These are phyloP conservation scores for Claviceps sp. DNA, from an alignment of 2,329 filamentous ascomycete genomes.

Conservation along the genomic window DNA sequence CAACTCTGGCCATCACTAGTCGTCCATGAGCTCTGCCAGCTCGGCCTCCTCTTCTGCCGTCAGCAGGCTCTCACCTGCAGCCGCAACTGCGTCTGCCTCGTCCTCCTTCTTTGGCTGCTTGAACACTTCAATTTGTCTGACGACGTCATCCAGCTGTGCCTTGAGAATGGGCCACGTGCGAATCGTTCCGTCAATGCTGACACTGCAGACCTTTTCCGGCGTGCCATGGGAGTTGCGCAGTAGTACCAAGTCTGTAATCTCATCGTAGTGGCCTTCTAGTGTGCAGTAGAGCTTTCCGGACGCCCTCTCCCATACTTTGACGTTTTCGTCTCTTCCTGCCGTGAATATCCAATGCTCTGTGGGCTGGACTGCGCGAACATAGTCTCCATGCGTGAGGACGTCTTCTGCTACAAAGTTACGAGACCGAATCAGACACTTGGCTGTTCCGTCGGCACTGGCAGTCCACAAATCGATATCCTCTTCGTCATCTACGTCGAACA, in stretches of 20 bases:
- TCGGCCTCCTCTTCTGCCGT: slow-evolving; percentile 89
- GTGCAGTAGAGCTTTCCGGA: slow-evolving; percentile 61
- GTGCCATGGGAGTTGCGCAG: slow-evolving; percentile 27
- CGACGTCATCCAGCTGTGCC: slow-evolving; percentile 37
- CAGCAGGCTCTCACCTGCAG: slow-evolving; percentile 38
- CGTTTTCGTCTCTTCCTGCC: slow-evolving; percentile 78
- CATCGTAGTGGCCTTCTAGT: slow-evolving; percentile 79
- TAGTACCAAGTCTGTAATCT: slow-evolving; percentile 70
- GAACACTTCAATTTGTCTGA: slow-evolving; percentile 31
- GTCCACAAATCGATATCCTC: slow-evolving; percentile 74
- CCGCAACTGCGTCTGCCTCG: slow-evolving; percentile 29
- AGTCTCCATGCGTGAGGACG: slow-evolving; percentile 68
- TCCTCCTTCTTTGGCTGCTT: slow-evolving; percentile 30
- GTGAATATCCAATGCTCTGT: slow-evolving; percentile 71
- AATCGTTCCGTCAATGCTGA: slow-evolving; percentile 81
- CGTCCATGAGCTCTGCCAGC: slow-evolving; percentile 79
- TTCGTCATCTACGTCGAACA: slow-evolving; percentile 50
- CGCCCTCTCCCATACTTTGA: slow-evolving; percentile 75
- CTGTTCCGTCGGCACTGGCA: slow-evolving; percentile 78
- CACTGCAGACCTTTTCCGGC: slow-evolving; percentile 52
- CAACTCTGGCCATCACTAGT: slow-evolving; percentile 20
- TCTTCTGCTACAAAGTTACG: slow-evolving; percentile 61
- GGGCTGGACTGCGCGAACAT: slow-evolving; percentile 71
- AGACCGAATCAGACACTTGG: slow-evolving; percentile 61
- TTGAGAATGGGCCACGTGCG: slow-evolving; percentile 67